These are phyloP conservation scores for Colletotrichum phormii DNA, from an alignment of 2,329 filamentous ascomycete species.

Conservation along the genomic window DNA sequence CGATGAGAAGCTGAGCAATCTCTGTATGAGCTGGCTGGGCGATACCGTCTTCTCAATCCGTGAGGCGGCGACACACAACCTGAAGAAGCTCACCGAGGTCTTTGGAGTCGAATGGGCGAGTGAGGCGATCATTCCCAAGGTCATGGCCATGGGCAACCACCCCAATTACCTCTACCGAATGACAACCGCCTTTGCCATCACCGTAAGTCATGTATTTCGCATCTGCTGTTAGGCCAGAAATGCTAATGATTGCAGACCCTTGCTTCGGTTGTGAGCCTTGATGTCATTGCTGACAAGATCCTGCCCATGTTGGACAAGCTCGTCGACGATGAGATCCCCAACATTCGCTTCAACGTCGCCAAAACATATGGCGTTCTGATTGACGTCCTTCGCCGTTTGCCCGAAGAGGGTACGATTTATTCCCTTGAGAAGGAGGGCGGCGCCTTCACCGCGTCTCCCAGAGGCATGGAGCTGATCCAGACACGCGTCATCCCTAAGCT, in stretches of 20 bases:
- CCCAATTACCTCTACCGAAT: constrained; percentile 99
- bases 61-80: constrained; percentile 95
- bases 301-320: constrained; percentile 97
- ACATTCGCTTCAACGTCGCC: constrained; percentile 99
- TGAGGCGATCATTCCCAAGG: constrained; percentile 97
- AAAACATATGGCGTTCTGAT: constrained; percentile 96
- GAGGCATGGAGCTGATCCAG: constrained; percentile 83
- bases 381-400: constrained; percentile 89
- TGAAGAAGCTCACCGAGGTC: constrained; percentile 98
- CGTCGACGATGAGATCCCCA: constrained; percentile 93
- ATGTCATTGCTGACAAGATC: constrained; percentile 92
- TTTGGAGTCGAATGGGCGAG: constrained; percentile 98
- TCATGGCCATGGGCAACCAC: constrained; percentile 97
- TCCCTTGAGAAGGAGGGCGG: constrained; percentile 83
- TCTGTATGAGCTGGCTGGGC: constrained; percentile 99
- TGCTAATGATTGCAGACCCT: constrained; percentile 75
- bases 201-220: constrained; percentile 71
- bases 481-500: constrained; percentile 89
- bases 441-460: constrained; percentile 72
- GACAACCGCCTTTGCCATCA: constrained; percentile 99
- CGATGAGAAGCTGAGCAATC: constrained; percentile 92
- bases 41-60: constrained; percentile 99
- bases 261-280: constrained; percentile 89
- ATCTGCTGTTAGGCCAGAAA: constrained; percentile 24
- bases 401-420: constrained; percentile 87